Evolutionary conservation across 139 green algal species (phyloP).

Genomic region (Gonium pectorale): DNA sequence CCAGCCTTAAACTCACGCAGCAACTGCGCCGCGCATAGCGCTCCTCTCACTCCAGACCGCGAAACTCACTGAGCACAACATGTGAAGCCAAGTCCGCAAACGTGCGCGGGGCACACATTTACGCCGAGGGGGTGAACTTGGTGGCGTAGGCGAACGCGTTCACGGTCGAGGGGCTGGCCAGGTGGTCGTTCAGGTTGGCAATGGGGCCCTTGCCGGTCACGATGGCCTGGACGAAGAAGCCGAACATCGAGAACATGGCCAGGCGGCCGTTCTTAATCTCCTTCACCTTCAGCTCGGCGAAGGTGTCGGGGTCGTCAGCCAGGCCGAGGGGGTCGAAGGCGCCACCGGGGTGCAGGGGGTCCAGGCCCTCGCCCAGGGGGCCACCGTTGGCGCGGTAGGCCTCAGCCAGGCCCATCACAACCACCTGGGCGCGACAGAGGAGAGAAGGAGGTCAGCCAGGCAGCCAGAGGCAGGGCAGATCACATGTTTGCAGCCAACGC

Average conservation of each 20-base stretch:
- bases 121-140: conserved; percentile 68
- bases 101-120: too few relatives aligned
- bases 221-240: conserved; percentile 91
- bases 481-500: not conserved
- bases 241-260: conserved; percentile 94
- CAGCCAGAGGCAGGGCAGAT: not conserved
- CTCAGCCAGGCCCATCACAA: conserved; percentile 85
- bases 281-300: conserved; percentile 87
- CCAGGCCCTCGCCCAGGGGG: conserved; percentile 65
- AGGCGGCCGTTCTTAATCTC: conserved; percentile 98
- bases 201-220: conserved; percentile 84
- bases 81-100: too few relatives aligned
- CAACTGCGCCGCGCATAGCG: too few relatives aligned
- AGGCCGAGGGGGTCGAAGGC: conserved; percentile 91
- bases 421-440: conserved; percentile 56
- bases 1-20: too few relatives aligned
- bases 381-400: conserved; percentile 80
- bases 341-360: conserved; percentile 86
- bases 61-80: too few relatives aligned
- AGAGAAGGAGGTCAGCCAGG: not conserved
- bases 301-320: conserved; percentile 93
- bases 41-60: too few relatives aligned
- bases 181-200: conserved; percentile 82
- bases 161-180: conserved; percentile 78
- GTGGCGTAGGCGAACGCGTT: conserved; percentile 87